These are phyloP conservation scores for Azolla pinnata DNA, from an alignment of 75 land plant species.

Conservation along the genomic window DNA sequence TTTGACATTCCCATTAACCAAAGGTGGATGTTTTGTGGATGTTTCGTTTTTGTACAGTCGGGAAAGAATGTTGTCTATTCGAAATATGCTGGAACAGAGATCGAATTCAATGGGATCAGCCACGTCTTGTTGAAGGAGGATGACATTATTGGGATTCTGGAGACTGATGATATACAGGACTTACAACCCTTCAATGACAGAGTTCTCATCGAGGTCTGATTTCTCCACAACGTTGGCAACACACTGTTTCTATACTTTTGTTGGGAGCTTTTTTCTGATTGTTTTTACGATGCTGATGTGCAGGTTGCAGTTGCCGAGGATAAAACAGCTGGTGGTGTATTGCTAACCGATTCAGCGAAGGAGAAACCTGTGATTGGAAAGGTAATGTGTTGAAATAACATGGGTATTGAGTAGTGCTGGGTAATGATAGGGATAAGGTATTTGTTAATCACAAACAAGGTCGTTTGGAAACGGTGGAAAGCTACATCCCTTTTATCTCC, in stretches of 20 bases:
- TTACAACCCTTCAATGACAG: slow-evolving; percentile 40
- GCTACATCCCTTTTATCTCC: too few species aligned
- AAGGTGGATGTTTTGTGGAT: not conserved
- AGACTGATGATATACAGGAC: slow-evolving; percentile 39
- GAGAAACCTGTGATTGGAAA: slow-evolving; percentile 54
- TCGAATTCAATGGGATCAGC: slow-evolving; percentile 35
- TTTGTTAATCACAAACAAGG: too few species aligned
- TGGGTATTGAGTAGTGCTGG: too few species aligned
- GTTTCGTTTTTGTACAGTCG: slow-evolving; percentile 8
- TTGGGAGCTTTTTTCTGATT: not conserved
- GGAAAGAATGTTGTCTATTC: slow-evolving; percentile 45
- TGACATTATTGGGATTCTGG: slow-evolving; percentile 40
- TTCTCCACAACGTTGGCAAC: not conserved
- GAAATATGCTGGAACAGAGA: slow-evolving; percentile 46
- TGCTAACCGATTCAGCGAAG: slow-evolving; percentile 43
- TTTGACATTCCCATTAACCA: not conserved
- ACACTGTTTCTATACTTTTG: too few species aligned
- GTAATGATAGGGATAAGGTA: too few species aligned
- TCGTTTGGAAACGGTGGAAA: too few species aligned
- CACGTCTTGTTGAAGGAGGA: slow-evolving; percentile 44
- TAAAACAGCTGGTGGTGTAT: slow-evolving; percentile 47
- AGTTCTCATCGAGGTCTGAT: slow-evolving; percentile 33
- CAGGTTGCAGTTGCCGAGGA: slow-evolving; percentile 36
- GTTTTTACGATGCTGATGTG: not conserved
- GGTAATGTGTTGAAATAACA: too few species aligned